Percentiles rank a stretch among this genome's conserved stretches.
These are phyloP conservation scores for Elaeagnus macrophylla DNA, from an alignment of 306 rosid genomes.

Conservation along the genomic window DNA sequence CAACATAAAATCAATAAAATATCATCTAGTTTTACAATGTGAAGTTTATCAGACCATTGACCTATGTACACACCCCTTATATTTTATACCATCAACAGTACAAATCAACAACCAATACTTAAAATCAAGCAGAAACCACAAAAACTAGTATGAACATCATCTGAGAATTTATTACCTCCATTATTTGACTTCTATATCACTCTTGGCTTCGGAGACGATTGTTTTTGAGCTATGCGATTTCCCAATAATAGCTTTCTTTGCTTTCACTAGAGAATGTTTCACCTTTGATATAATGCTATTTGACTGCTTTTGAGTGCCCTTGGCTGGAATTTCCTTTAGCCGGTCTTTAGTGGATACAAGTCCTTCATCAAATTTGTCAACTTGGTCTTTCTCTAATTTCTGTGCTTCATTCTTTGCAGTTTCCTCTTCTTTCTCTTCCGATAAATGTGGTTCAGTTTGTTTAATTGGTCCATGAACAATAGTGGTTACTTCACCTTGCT, in stretches of 20 bases:
- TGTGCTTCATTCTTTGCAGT: conserved; percentile 8
- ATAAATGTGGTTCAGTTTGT: conserved; percentile 36
- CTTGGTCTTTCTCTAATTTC: conserved; percentile 26
- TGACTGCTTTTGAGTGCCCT: conserved; percentile 58
- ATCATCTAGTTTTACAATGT: background rate
- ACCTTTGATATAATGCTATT: conserved; percentile 64
- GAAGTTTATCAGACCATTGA: background rate
- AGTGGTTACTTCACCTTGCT: conserved; percentile 30
- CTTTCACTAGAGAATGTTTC: conserved; percentile 70
- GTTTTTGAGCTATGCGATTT: conserved; percentile 70
- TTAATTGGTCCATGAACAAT: conserved; percentile 20
- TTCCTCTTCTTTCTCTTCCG: conserved; percentile 39
- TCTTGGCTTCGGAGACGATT: conserved; percentile 46
- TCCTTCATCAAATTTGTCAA: conserved; percentile 27
- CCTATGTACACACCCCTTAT: background rate
- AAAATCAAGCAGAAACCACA: background rate
- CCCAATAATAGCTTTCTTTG: conserved; percentile 73
- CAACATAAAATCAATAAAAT: background rate
- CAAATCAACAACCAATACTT: background rate
- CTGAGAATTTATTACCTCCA: background rate
- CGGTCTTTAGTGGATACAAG: conserved; percentile 28
- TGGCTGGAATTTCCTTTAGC: conserved; percentile 47
- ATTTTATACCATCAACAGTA: background rate
- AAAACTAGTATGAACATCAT: no score
- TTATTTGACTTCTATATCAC: conserved; percentile 61